Base-by-base conservation (phyloP, 768 basidiomycete species). In the Lactarius sanguifluus region DNA sequence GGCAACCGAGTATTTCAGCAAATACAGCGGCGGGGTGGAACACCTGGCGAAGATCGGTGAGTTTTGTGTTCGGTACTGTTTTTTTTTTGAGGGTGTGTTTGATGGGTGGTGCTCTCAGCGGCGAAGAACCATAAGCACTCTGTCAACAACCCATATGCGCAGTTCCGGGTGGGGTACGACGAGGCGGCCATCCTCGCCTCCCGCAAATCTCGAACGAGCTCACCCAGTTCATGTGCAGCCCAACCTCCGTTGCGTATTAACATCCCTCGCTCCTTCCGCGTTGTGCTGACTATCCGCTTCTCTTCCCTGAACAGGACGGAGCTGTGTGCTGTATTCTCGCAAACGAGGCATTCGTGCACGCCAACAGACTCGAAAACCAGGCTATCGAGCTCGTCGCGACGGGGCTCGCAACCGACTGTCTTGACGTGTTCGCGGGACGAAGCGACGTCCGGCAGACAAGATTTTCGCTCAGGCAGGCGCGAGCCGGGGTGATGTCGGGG, bases 181-280 rank as follows among this genome's bases (percentile, higher is more conserved):
- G 83, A 84, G 23, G 86, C 92, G 70, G 83, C 93, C 71, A 82
- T 93, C 32, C 73, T 91, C 61, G 79, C 80, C 13, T 82, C 90
- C 82, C 83, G 8, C 87, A 87, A 77, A 85, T 93, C 73, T 89
- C 82, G 54, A 86, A 85, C 56, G 83, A 91, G 70, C 77, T 91
- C 59, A 92, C 92, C 2, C 90, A 90, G 75, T 88, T 84, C 74
- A 94, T 93, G 91, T 94, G 92, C 73, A 92, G 89, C 71, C 92
- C 92, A 0, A 94, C 92, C 38, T 92, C 86, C 38, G 64, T 65
- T 61, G 59, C 43, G 64, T 28, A 41, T 34, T 25, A 34, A 12
- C 20, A 15, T 18, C 18, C 23, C 20, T 25, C 28, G 15, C 9
- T 3, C 5, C 4, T 20, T 7, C 4, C n/a, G n/a, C n/a, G 10